A percentile compares a stretch with the other conserved stretches of the same genome.
These are phyloP conservation scores for Ciborinia camelliae DNA, from an alignment of 2,329 filamentous ascomycete species.

Conservation along the genomic window DNA sequence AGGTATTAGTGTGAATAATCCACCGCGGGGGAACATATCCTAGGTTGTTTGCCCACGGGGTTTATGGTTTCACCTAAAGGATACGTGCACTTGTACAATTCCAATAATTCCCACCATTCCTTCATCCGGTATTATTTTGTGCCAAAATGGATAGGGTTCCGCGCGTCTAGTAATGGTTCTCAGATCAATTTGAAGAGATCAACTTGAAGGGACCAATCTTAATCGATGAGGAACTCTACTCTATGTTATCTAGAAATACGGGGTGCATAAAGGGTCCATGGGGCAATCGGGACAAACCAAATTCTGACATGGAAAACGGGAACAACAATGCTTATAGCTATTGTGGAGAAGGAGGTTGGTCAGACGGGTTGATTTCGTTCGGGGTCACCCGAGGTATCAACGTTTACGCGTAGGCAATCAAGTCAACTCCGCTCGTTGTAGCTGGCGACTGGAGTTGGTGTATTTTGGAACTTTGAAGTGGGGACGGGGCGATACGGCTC, in stretches of 20 bases:
- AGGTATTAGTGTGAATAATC: conserved; percentile 3
- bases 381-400: neutral
- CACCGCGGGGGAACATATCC: conserved; percentile 7
- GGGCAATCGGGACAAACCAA: neutral
- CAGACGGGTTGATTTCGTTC: neutral
- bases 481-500: too few species aligned
- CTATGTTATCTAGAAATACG: neutral
- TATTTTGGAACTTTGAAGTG: neutral
- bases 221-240: neutral
- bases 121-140: neutral
- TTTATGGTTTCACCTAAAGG: conserved; percentile 6
- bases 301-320: neutral
- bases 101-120: neutral
- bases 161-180: neutral
- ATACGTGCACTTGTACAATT: neutral
- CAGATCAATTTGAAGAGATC: neutral
- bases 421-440: neutral
- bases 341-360: conserved; percentile 15
- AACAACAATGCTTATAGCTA: neutral
- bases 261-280: neutral
- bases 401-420: neutral
- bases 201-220: neutral
- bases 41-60: conserved; percentile 15
- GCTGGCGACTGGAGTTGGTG: neutral
- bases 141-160: neutral